These are phyloP conservation scores for Chrysosphaeria jannelii DNA, from an alignment of 2,329 filamentous ascomycete species.

Conservation along the genomic window DNA sequence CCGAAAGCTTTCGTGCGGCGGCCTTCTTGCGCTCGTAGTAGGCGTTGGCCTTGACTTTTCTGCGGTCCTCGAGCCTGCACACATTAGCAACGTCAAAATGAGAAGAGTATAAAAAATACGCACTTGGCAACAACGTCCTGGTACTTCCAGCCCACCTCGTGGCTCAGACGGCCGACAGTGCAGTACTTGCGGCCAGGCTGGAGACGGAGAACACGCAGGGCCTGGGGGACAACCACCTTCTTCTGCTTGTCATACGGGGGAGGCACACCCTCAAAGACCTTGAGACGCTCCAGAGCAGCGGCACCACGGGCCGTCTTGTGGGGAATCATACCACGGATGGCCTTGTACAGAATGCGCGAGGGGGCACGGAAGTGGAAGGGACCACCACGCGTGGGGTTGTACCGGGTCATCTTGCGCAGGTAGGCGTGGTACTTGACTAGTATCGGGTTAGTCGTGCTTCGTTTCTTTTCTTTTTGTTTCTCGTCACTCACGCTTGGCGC, in stretches of 20 bases:
- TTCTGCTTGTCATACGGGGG: conserved; percentile 99
- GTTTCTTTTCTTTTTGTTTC: not conserved
- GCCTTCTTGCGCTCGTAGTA: conserved; percentile 99
- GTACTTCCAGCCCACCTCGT: conserved; percentile 99
- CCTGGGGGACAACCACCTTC: conserved; percentile 97
- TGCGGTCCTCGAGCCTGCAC: conserved; percentile 87
- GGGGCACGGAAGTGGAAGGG: conserved; percentile 99
- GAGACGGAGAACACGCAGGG: conserved; percentile 79
- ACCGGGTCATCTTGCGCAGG: conserved; percentile 98
- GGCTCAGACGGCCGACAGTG: conserved; percentile 88
- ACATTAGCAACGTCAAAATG: not conserved
- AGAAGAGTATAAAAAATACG: conserved; percentile 13
- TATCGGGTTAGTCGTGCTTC: not conserved
- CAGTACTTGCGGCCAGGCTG: conserved; percentile 99
- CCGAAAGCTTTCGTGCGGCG: conserved; percentile 61
- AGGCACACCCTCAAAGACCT: conserved; percentile 98
- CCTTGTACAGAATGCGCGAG: conserved; percentile 99
- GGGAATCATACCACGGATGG: conserved; percentile 98
- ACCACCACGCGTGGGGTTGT: conserved; percentile 97
- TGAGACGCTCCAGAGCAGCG: conserved; percentile 89
- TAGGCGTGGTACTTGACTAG: conserved; percentile 99
- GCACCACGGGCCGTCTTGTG: conserved; percentile 98
- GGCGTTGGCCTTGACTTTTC: conserved; percentile 96
- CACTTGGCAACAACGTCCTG: conserved; percentile 95
- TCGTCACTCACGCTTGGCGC: conserved; percentile 83